Evolutionary conservation across 1,284 basidiomycete genomes (phyloP), one percentile per base, ranked within the genome.

Genomic region (Naganishia cerealis): DNA sequence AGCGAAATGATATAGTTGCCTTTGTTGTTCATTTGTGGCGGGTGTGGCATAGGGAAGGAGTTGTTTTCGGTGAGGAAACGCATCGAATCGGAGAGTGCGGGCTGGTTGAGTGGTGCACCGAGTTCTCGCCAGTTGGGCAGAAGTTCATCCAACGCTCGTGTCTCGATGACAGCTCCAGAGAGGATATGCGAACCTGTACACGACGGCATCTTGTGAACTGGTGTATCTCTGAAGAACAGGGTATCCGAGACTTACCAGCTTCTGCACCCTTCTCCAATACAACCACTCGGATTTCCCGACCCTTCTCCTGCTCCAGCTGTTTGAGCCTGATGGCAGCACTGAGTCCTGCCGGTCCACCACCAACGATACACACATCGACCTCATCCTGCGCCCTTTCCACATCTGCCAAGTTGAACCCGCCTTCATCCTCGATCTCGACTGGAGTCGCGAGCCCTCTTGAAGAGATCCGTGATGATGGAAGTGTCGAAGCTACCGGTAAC

Each of bases 361-460:
- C 95, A 71, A 98, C 94, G 75, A 99, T 97, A 79, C 94, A 94
- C 42, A 98, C 94, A 75, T 99, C 95, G 58, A 93, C 93, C 71
- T 94, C 88, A 75, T 95, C 93, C 66, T 88, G 86, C 29, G 87
- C 86, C 13, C 93, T 86, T 73, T 94, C 90, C 36, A 92, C 84
- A 33, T 67, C 71, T 29, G 74, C 71, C 7, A 76, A 78, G 70
- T 81, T 75, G 70, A 78, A 81, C 10, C 61, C 61, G n/a, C 50
- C 61, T 24, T 68, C 67, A 43, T 68, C 67, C 36, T 68, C 67
- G n/a, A 54, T 29, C n/a, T 63, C 67, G 24, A 52, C 54, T 36
- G 59, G 61, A n/a, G 61, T 63, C 8, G 55, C 61, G 21, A 62
- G 43, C 15, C 59, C 42, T 33, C 57, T 54, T 13, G 43, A 16